Evolutionary conservation across 768 basidiomycete genomes (phyloP), one percentile per base, ranked within the genome.

Genomic region (Pleurotus eryngii): DNA sequence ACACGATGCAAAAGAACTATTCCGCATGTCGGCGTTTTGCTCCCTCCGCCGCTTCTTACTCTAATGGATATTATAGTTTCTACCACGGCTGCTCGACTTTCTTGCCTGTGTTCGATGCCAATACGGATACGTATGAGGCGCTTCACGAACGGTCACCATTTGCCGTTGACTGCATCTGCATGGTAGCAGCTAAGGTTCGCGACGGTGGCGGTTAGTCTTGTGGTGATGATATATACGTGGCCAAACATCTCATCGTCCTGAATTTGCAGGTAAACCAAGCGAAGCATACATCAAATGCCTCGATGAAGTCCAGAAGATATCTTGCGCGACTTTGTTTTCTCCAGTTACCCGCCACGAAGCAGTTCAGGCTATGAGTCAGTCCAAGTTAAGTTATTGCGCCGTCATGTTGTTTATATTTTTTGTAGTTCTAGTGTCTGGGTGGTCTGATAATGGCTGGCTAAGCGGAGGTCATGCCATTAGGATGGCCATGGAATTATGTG

Each of bases 391-490:
- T 24, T 27, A 14, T 40, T 14, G 18, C 42, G 24, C 24, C 14
- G 18, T 59, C 27, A 18, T n/a, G 46, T 49, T n/a, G 43, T 50
- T 45, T 58, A 57, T 51, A 55, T 45, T 45, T 50, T 50, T 51
- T 57, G 5, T 57, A 95, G 92, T 95, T 57, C 78, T 97, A 50
- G 86, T 96, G 17, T 90, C 95, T 37, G 93, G 94, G 4, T 98
- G 93, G 89, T 94, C 92, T 15, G 92, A 95, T 63, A 92, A 92
- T 64, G 92, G 92, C n/a, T 95, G 94, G 94, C 70, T 97, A 37
- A 93, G 89, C 62, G 91, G 92, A 8, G 94, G 92, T 8, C 95
- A 97, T 72, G 95, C 95, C n/a, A 93, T 97, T 7, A 83, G 95
- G 50, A 95, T 98, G 92, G 95, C 92, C 40, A 86, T 97, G 79